These are phyloP conservation scores for Chrysoporthe cubensis DNA, from an alignment of 2,329 filamentous ascomycete species.

Conservation along the genomic window DNA sequence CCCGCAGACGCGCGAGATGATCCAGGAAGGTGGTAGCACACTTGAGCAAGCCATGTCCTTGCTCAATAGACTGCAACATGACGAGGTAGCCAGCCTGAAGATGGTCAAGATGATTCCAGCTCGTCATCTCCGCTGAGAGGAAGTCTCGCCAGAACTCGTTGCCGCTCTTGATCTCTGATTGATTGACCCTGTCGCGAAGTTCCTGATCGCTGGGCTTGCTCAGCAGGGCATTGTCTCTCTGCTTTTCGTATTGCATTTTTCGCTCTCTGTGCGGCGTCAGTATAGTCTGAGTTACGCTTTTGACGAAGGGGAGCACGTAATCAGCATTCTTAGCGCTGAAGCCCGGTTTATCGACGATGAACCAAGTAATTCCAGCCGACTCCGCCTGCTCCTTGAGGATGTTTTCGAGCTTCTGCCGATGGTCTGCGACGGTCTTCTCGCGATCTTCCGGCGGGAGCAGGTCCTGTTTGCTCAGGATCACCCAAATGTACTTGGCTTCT, in stretches of 20 bases:
- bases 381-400: constrained; percentile 16
- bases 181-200: constrained; percentile 20
- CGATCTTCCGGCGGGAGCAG: constrained; percentile 30
- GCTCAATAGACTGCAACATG: constrained; percentile 35
- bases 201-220: constrained; percentile 6
- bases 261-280: background rate
- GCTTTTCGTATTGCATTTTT: background rate
- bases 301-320: background rate
- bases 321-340: constrained; percentile 28
- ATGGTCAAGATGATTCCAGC: constrained; percentile 41
- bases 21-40: constrained; percentile 38
- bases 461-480: constrained; percentile 41
- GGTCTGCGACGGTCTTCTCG: constrained; percentile 28
- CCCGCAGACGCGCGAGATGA: constrained; percentile 35
- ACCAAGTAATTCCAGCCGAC: constrained; percentile 25
- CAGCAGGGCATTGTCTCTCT: background rate
- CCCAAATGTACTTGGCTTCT: constrained; percentile 32
- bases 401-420: constrained; percentile 26
- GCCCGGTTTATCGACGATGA: constrained; percentile 34
- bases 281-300: background rate
- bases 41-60: constrained; percentile 33
- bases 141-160: constrained; percentile 37
- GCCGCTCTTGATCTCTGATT: constrained; percentile 9
- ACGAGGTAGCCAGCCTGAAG: constrained; percentile 40
- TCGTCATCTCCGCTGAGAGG: constrained; percentile 33